Conservation (phyloP, 2,329 filamentous ascomycete genomes). For the Diplodia corticola region DNA sequence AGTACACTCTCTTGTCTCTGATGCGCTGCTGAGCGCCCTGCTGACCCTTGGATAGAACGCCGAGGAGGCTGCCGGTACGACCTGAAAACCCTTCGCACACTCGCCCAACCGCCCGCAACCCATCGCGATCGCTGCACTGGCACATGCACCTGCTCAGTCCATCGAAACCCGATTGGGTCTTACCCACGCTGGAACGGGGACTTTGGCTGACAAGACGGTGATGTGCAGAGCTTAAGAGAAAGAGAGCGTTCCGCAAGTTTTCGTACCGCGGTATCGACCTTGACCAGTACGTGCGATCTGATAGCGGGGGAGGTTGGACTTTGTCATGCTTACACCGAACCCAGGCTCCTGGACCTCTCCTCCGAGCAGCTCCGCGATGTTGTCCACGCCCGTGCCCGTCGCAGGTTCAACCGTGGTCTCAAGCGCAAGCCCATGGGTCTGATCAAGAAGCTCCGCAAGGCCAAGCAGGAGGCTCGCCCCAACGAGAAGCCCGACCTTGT, state of each 20-base stretch:
- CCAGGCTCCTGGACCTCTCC: conserved; percentile 94
- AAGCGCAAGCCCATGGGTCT: conserved; percentile 99
- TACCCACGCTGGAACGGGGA: conserved; percentile 24
- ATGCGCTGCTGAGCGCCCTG: conserved; percentile 24
- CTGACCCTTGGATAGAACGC: conserved; percentile 66
- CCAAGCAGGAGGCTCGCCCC: conserved; percentile 97
- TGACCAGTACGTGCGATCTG: conserved; percentile 75
- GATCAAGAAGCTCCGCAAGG: conserved; percentile 99
- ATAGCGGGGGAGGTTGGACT: conserved; percentile 20
- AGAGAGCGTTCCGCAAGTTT: conserved; percentile 99
- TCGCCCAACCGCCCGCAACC: conserved; percentile 24
- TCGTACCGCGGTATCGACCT: conserved; percentile 99
- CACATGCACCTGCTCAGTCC: conserved; percentile 17
- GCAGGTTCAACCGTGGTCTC: conserved; percentile 98
- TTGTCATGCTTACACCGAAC: conserved; percentile 29
- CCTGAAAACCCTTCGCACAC: conserved; percentile 26
- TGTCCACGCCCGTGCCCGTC: conserved; percentile 96
- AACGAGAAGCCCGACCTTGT: conserved; percentile 99
- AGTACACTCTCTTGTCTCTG: conserved; percentile 46
- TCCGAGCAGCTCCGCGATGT: conserved; percentile 99
- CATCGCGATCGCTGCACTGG: conserved; percentile 19
- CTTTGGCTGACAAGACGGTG: conserved; percentile 23
- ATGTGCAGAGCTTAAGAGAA: conserved; percentile 86
- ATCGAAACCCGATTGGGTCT: conserved; percentile 24
- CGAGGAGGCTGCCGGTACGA: conserved; percentile 85